A percentile compares a stretch with the other conserved stretches of the same genome.
Evolutionary conservation across 371 early-diverging fungal species (phyloP).

Genomic region (Mortierella sp.): DNA sequence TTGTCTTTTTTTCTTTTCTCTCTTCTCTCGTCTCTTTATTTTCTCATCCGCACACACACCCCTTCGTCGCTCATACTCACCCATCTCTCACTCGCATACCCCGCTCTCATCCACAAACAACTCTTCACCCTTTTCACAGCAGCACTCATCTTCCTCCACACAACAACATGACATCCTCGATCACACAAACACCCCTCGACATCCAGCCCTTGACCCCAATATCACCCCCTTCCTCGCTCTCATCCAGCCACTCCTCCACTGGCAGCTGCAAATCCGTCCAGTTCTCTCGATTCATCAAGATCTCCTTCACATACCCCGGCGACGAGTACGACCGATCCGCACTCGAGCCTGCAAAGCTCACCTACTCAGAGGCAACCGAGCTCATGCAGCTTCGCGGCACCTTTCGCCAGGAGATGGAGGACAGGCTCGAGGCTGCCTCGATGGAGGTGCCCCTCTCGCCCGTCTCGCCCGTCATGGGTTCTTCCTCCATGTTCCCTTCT

Average conservation of each 20-base stretch:
- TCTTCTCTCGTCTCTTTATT: neutral
- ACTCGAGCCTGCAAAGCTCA: slow-evolving; percentile 43
- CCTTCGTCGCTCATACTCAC: neutral
- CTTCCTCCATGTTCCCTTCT: slow-evolving; percentile 14
- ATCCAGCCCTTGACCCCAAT: slow-evolving; percentile 13
- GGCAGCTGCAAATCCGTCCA: slow-evolving; percentile 43
- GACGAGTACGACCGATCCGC: slow-evolving; percentile 52
- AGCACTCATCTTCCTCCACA: neutral
- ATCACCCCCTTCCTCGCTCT: slow-evolving; percentile 17
- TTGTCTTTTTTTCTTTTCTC: neutral
- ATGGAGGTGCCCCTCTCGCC: slow-evolving; percentile 12
- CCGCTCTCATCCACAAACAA: neutral
- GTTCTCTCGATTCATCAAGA: slow-evolving; percentile 53
- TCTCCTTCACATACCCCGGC: slow-evolving; percentile 48
- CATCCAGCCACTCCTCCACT: slow-evolving; percentile 4
- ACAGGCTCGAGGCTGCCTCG: slow-evolving; percentile 10
- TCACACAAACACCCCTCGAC: slow-evolving; percentile 8
- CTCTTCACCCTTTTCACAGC: neutral
- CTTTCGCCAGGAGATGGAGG: slow-evolving; percentile 47
- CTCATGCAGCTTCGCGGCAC: slow-evolving; percentile 48
- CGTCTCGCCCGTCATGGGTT: slow-evolving; percentile 6
- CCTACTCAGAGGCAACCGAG: slow-evolving; percentile 38
- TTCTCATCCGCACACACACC: neutral
- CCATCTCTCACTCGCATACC: neutral
- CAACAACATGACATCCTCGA: slow-evolving; percentile 4